Base-by-base conservation (phyloP, 495 filamentous ascomycete species). In the Xylaria palmicola region DNA sequence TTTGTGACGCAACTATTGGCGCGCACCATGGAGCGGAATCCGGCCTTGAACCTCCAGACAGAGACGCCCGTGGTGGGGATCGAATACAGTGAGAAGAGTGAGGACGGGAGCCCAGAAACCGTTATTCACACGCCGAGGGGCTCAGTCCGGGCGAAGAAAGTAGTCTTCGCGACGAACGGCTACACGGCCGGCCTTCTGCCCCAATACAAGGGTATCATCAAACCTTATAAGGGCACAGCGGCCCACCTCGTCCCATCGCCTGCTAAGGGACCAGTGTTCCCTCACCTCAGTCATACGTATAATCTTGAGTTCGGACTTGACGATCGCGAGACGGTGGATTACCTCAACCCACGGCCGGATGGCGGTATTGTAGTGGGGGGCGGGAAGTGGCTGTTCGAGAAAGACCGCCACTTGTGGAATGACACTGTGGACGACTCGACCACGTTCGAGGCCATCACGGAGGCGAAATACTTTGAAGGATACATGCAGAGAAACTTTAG, bases 401-500 rank as follows among this genome's bases (percentile, higher is more conserved):
- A 71, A 0, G 59, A 81, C 10, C 55, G 59, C 4, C 34, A 63
- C 12, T 61, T 64, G 20, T 83, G 82, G 81, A 77, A 79, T 44
- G 67, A 78, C 43, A 73, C 72, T 30, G 73, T 65, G 2, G 79
- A 85, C 57, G 80, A 83, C 56, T 72, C 72, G 20, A 66, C 44
- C 0, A 66, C 77, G 9, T 68, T 81, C 15, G 73, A 79, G 41
- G 27, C 62, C 4, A 76, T 76, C 0, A 56, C 59, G 6, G 53
- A 71, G 5, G 13, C 15, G 22, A 55, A 30, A 36, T 79, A 80
- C 51, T 83, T 78, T 52, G 73, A 81, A 56, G 72, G 72, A 4
- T 79, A 77, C 45, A 84, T 83, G 81, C 78, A 81, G 66, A 50
- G 65, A 12, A 64, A 62, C 3, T 82, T 72, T 45, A 56, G 55